Evolutionary conservation across 2,329 filamentous ascomycete genomes (phyloP).

Genomic region (Chaetomium olivaceum): DNA sequence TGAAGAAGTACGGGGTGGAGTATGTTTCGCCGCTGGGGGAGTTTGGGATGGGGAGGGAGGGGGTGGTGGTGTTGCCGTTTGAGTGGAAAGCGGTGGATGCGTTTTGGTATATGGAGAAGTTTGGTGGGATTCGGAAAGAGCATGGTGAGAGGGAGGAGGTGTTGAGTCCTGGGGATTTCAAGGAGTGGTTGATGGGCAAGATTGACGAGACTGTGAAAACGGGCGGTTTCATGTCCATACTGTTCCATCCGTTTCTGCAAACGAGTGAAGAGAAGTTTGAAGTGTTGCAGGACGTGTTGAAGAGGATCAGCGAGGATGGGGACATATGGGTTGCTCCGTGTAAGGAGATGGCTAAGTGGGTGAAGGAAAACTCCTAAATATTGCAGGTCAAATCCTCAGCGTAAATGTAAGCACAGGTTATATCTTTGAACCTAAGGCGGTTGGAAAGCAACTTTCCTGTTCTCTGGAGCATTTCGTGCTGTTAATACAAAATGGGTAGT

Average conservation of each 20-base stretch:
- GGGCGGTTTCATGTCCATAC: constrained; percentile 33
- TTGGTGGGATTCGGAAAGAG: constrained; percentile 27
- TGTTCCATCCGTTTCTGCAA: constrained; percentile 38
- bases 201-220: constrained; percentile 29
- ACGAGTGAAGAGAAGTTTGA: constrained; percentile 34
- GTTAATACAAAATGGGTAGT: no score
- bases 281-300: constrained; percentile 34
- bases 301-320: constrained; percentile 26
- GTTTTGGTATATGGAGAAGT: constrained; percentile 40
- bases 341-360: constrained; percentile 34
- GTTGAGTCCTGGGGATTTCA: constrained; percentile 28
- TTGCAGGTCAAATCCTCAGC: constrained; percentile 3
- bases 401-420: background rate
- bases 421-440: no score
- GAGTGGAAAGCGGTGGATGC: constrained; percentile 38
- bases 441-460: no score
- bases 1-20: constrained; percentile 28
- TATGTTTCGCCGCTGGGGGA: constrained; percentile 36
- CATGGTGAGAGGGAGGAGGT: constrained; percentile 27
- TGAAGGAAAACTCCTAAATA: constrained; percentile 23
- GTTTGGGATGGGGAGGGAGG: constrained; percentile 26
- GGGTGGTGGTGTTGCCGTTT: constrained; percentile 36
- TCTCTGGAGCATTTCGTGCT: no score
- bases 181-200: constrained; percentile 28
- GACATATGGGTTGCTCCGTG: constrained; percentile 37